Base-by-base conservation (phyloP, 2,329 filamentous ascomycete species). In the Pyrenochaeta sp. region DNA sequence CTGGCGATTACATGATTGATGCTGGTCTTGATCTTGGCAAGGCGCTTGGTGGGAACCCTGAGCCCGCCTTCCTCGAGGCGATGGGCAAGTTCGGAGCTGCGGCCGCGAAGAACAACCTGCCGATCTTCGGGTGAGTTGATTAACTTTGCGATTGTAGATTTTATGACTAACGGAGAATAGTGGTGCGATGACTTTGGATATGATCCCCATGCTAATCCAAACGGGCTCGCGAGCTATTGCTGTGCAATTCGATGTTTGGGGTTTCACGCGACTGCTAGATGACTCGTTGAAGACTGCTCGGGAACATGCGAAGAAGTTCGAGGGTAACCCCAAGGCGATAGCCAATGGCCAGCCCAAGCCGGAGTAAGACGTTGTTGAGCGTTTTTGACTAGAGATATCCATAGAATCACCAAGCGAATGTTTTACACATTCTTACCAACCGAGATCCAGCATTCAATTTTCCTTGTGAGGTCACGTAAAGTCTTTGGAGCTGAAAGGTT, bases 171-270 rank as follows among this genome's bases (percentile, higher is more conserved):
- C 48, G 5, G 15, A 6, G 22, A 25, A 25, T 22, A 69, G 65
- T 56, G 68, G 61, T 53, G 68, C 63, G 1, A 22, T 69, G 52
- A 58, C 43, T 3, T 24, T 65, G 2, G 64, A 69, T 1, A 57
- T 64, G 56, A 50, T 71, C 34, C 68, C 68, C 0, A 63, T 64
- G 61, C 44, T 69, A 48, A 64, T 71, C 12, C 62, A 72, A 39
- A 57, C 55, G 12, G 68, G 69, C 1, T 60, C 57, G 39, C 50
- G 62, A 4, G 60, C 59, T 9, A 67, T 72, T 49, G 65, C 54
- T 22, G 65, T 71, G 42, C 58, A 66, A n/a, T 71, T 70, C 25
- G 68, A 70, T 56, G 58, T 67, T n/a, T 71, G 69, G 69, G 65
- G 59, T 1, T 50, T 69, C 24, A 58, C 67, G 6, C 60, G 60